Evolutionary conservation across 345 rosid species (phyloP).

Genomic region (Linum trigynum): DNA sequence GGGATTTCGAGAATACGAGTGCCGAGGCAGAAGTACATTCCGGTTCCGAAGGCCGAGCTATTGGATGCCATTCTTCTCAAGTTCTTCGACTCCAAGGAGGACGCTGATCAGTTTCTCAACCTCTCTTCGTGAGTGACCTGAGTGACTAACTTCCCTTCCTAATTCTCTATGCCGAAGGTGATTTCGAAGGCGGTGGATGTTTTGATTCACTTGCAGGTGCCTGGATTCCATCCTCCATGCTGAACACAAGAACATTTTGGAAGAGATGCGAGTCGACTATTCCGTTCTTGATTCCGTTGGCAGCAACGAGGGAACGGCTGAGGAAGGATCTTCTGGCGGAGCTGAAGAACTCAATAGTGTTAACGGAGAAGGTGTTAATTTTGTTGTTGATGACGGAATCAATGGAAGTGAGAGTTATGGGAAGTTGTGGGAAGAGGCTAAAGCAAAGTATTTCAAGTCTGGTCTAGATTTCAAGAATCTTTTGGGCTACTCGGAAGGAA

Average conservation of each 20-base stretch:
- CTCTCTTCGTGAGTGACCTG: constrained; percentile 54
- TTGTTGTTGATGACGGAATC: constrained; percentile 9
- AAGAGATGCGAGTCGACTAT: constrained; percentile 71
- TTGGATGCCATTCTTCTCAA: constrained; percentile 43
- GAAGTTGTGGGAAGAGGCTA: constrained; percentile 19
- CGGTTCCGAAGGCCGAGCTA: constrained; percentile 65
- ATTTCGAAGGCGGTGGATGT: too few relatives aligned
- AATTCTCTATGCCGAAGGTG: neutral
- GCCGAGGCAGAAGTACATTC: constrained; percentile 65
- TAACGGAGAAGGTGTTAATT: constrained; percentile 18
- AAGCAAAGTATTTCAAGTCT: constrained; percentile 27
- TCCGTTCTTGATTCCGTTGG: constrained; percentile 32
- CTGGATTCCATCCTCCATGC: constrained; percentile 86
- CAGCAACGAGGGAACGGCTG: constrained; percentile 11
- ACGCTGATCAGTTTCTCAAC: constrained; percentile 45
- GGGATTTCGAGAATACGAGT: constrained; percentile 60
- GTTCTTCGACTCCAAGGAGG: constrained; percentile 43
- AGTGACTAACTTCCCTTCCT: neutral
- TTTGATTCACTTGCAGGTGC: constrained; percentile 32
- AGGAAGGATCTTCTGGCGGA: constrained; percentile 11
- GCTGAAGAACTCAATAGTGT: constrained; percentile 14
- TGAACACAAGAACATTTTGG: constrained; percentile 68
- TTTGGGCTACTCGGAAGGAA: constrained; percentile 34
- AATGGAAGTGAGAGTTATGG: constrained; percentile 16
- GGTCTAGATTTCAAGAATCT: constrained; percentile 43